These are phyloP conservation scores for Lentinula edodes DNA, from an alignment of 768 basidiomycete genomes.

Conservation along the genomic window DNA sequence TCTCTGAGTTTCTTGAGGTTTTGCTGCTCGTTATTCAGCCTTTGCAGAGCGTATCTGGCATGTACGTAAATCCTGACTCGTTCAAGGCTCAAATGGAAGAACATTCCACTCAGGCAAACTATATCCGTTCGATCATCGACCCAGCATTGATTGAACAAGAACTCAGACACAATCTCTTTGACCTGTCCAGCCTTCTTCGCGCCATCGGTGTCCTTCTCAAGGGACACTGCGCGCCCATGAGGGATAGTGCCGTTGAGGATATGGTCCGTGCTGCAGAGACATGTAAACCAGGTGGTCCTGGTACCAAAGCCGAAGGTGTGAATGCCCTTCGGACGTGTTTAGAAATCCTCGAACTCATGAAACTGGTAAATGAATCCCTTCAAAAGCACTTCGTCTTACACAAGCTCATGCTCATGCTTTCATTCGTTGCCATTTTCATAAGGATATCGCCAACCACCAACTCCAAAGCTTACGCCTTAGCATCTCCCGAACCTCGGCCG, in stretches of 20 bases:
- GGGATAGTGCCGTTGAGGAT: slow-evolving; percentile 75
- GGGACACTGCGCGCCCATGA: slow-evolving; percentile 90
- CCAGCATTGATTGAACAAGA: slow-evolving; percentile 80
- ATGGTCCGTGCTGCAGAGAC: slow-evolving; percentile 71
- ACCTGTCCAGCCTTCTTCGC: slow-evolving; percentile 71
- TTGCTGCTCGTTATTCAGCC: slow-evolving; percentile 83
- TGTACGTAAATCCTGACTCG: slow-evolving; percentile 53
- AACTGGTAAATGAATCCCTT: slow-evolving; percentile 50
- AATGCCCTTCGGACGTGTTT: slow-evolving; percentile 77
- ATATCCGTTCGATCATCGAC: slow-evolving; percentile 75
- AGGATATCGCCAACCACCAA: slow-evolving; percentile 98
- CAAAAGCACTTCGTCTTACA: slow-evolving; percentile 8
- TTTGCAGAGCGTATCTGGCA: slow-evolving; percentile 53
- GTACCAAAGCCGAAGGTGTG: slow-evolving; percentile 59
- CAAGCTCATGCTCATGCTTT: slow-evolving; percentile 15
- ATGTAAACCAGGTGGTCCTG: slow-evolving; percentile 48
- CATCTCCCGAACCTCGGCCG: slow-evolving; percentile 72
- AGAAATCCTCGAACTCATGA: slow-evolving; percentile 93
- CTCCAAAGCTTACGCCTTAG: slow-evolving; percentile 90
- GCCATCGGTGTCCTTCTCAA: slow-evolving; percentile 80
- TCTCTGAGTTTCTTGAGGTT: slow-evolving; percentile 75
- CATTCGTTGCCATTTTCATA: slow-evolving; percentile 9
- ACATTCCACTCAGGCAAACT: slow-evolving; percentile 56
- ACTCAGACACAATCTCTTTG: slow-evolving; percentile 69
- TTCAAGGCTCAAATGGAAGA: slow-evolving; percentile 57